A percentile compares a stretch with the other conserved stretches of the same genome.
phyloP scores from a whole-genome alignment of 805 yeast genomes.

The Kodamaea hsintzibuensis region DNA sequence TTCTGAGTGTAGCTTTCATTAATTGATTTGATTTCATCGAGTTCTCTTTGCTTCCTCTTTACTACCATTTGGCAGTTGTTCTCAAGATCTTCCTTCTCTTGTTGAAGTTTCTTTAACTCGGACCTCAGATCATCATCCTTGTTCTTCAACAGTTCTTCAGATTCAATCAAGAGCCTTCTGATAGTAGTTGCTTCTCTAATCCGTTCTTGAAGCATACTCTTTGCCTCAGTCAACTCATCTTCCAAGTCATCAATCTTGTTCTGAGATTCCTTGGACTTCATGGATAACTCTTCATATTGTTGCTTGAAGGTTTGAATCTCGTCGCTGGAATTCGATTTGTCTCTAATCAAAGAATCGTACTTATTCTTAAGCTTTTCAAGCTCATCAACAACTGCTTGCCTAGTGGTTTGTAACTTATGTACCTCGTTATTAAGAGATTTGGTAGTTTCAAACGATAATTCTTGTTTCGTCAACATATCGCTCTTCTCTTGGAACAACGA shows the following conservation, averaged over 20 bases:
- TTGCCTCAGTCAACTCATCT: slow-evolving; percentile 79
- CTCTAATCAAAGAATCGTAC: slow-evolving; percentile 32
- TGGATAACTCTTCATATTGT: slow-evolving; percentile 69
- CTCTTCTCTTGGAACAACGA: slow-evolving; percentile 39
- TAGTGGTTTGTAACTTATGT: slow-evolving; percentile 43
- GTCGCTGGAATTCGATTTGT: slow-evolving; percentile 36
- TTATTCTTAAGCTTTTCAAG: slow-evolving; percentile 42
- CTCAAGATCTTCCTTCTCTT: slow-evolving; percentile 65
- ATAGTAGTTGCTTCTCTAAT: slow-evolving; percentile 75
- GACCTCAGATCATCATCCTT: slow-evolving; percentile 57
- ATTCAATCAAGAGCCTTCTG: slow-evolving; percentile 65
- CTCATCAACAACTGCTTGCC: slow-evolving; percentile 39
- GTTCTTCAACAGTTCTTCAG: slow-evolving; percentile 56
- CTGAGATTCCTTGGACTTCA: slow-evolving; percentile 66
- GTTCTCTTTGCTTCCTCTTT: slow-evolving; percentile 61
- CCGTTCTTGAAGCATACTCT: slow-evolving; percentile 74
- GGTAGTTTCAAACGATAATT: slow-evolving; percentile 31
- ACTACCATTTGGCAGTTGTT: slow-evolving; percentile 40
- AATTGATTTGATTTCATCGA: slow-evolving; percentile 52
- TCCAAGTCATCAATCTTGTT: slow-evolving; percentile 65
- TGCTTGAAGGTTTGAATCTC: slow-evolving; percentile 51
- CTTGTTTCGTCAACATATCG: slow-evolving; percentile 44
- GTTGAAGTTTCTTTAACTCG: slow-evolving; percentile 50
- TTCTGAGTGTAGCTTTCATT: slow-evolving; percentile 46
- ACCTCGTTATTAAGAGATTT: slow-evolving; percentile 36